Evolutionary conservation across 305 asterid genomes (phyloP), one percentile per base, ranked within the genome.

Genomic region (Fraxinus albicans): DNA sequence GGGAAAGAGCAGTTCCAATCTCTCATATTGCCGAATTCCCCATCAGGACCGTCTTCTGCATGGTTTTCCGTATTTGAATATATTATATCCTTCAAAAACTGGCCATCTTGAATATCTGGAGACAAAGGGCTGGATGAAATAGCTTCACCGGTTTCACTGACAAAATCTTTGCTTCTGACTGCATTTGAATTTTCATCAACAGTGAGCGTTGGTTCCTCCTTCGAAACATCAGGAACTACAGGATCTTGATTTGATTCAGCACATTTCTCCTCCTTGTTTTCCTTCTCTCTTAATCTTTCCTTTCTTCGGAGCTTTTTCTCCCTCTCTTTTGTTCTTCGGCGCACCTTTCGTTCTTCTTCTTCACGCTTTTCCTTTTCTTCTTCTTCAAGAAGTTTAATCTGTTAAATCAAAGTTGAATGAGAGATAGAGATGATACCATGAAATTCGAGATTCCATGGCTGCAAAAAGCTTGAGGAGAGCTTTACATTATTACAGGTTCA

Each of bases 301-400:
- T 95, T 97, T 84, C 97, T 92, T 21, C 99, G 87, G 5, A 95
- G 94, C 85, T 95, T 97, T 86, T 97, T 97, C 82, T 94, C 99
- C 89, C 90, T 90, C 85, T 97, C 99, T 91, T 97, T 97, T 79
- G 89, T 84, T 86, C 93, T 92, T 86, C 91, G 90, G 70, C 97
- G 94, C 85, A 95, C 99, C 91, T 89, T 93, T 81, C 98, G 97
- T 67, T 88, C 92, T 83, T 90, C 93, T 85, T 90, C 92, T 84
- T 90, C 92, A 34, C 86, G 92, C 73, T 87, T 90, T 82, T 97
- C 99, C 88, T 89, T 97, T 90, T 95, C 99, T 88, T 95, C 99
- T 90, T 97, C 99, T 87, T 97, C 98, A 78, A 97, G 98, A 84
- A 97, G 99, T 89, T 94, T 95, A 91, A 82, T 89, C 99, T 97